Conservation (phyloP, 2,329 filamentous ascomycete genomes). For the Paracoccidioides lutzii region DNA sequence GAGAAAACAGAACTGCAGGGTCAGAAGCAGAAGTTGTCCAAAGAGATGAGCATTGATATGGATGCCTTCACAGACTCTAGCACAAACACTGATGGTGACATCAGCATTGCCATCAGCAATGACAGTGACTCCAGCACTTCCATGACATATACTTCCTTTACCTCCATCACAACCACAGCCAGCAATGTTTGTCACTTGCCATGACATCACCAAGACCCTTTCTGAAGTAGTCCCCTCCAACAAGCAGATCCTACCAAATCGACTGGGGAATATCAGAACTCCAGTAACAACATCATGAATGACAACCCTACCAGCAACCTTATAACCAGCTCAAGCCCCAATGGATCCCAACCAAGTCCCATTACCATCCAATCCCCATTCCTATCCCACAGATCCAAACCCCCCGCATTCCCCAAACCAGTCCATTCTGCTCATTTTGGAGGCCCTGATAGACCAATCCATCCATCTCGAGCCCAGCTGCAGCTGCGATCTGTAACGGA, state of each 20-base stretch:
- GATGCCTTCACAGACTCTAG: too few species aligned
- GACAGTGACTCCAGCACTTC: not conserved
- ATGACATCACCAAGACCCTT: not conserved
- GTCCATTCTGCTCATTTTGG: not conserved
- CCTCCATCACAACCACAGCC: not conserved
- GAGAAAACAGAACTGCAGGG: not conserved
- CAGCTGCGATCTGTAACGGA: not conserved
- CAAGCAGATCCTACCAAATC: not conserved
- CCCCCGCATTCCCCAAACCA: not conserved
- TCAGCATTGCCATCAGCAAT: not conserved
- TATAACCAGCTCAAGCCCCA: not conserved
- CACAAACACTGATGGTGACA: too few species aligned
- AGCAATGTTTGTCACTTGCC: not conserved
- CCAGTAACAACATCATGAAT: too few species aligned
- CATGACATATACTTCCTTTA: not conserved
- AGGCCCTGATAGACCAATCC: not conserved
- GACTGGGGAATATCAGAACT: not conserved
- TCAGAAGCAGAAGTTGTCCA: not conserved
- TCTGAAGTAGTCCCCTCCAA: not conserved
- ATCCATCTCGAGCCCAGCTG: not conserved
- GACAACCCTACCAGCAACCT: too few species aligned
- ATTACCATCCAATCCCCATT: not conserved
- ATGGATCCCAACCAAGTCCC: not conserved
- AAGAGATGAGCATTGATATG: not conserved
- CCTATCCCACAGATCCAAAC: not conserved